Evolutionary conservation across 2,329 filamentous ascomycete genomes (phyloP).

Genomic region (Hymenoscyphus fraxineus): DNA sequence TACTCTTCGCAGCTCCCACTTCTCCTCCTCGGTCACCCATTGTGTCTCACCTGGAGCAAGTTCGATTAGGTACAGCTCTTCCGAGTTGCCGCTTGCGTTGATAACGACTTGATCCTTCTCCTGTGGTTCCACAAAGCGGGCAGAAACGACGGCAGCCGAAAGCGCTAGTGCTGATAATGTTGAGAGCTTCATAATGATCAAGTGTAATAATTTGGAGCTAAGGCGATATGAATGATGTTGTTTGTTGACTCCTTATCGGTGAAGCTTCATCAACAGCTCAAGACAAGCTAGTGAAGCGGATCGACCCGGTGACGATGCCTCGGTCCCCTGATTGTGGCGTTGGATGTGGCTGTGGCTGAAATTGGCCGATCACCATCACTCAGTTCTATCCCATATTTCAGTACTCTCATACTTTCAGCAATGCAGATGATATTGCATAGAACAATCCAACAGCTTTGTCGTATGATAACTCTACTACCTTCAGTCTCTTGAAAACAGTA

Average conservation of each 20-base stretch:
- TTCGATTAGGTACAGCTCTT: slow-evolving; percentile 72
- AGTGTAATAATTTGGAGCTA: neutral
- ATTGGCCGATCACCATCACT: no score
- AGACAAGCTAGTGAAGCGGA: neutral
- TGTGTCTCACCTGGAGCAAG: slow-evolving; percentile 74
- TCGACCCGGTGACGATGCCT: neutral
- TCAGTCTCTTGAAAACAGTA: no score
- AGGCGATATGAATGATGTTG: neutral
- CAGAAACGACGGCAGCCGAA: slow-evolving; percentile 49
- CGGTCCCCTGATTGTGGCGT: no score
- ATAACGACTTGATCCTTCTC: slow-evolving; percentile 51
- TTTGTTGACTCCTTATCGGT: neutral
- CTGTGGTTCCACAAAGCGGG: slow-evolving; percentile 52
- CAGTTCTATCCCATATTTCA: no score
- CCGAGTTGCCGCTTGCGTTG: slow-evolving; percentile 33
- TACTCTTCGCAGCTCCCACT: slow-evolving; percentile 86
- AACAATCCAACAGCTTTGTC: no score
- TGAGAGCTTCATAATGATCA: slow-evolving; percentile 49
- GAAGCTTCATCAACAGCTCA: neutral
- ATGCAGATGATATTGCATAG: no score
- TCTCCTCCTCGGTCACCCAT: slow-evolving; percentile 92
- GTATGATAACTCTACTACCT: no score
- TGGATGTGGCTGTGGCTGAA: no score
- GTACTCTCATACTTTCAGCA: no score
- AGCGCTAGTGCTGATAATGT: slow-evolving; percentile 48